Evolutionary conservation across 164 flowering plant species (phyloP).

Genomic region (Magnolia sinica): DNA sequence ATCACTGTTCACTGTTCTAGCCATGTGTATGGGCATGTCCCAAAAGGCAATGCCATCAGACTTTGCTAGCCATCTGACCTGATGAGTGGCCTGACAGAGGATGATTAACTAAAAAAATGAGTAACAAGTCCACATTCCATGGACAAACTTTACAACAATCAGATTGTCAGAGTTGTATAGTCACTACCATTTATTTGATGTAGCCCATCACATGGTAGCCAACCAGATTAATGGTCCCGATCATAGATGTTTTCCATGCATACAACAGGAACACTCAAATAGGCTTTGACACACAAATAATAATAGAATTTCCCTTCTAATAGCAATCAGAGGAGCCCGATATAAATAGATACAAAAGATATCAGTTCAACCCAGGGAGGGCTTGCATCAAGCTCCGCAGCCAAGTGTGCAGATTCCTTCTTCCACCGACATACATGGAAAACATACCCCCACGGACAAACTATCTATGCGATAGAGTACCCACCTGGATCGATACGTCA

Average conservation of each 20-base stretch:
- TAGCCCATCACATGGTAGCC: neutral
- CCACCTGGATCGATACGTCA: conserved; percentile 15
- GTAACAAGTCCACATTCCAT: too few species aligned
- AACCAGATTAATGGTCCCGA: neutral
- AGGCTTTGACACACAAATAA: neutral
- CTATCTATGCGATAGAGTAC: neutral
- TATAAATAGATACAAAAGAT: neutral
- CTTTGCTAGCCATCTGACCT: too few species aligned
- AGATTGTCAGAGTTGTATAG: neutral
- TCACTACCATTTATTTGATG: neutral
- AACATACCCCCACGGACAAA: neutral
- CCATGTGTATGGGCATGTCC: too few species aligned
- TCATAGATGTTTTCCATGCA: neutral
- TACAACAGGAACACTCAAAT: neutral
- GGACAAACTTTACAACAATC: neutral
- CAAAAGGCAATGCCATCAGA: too few species aligned
- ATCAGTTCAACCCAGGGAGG: neutral
- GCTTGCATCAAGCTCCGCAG: neutral
- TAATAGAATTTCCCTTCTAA: neutral
- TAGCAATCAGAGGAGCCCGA: neutral
- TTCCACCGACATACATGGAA: neutral
- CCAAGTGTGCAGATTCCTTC: neutral
- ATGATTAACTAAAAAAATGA: too few species aligned
- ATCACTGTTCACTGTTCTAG: too few species aligned
- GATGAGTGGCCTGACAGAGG: too few species aligned